Evolutionary conservation across 768 basidiomycete genomes (phyloP).

Genomic region (Phlebiopsis flavidoalba): DNA sequence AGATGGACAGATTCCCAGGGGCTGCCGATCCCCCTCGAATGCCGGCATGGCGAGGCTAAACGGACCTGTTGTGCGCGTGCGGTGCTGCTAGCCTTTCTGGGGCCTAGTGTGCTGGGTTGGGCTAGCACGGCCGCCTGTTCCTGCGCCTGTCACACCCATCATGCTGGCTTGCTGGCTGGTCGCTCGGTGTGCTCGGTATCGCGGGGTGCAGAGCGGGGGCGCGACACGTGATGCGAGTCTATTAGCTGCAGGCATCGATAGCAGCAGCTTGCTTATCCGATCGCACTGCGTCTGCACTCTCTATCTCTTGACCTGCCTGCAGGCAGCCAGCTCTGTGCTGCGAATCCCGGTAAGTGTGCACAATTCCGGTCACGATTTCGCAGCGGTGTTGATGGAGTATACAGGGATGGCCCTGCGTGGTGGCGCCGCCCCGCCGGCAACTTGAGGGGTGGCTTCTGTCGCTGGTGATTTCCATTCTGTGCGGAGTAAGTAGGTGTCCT

Average conservation of each 20-base stretch:
- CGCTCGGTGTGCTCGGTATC: no score
- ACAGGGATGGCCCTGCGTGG: no score
- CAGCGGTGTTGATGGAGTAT: no score
- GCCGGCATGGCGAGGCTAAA: not conserved
- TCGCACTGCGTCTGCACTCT: slow-evolving; percentile 6
- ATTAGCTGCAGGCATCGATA: slow-evolving; percentile 9
- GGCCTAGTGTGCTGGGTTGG: no score
- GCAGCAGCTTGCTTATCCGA: slow-evolving; percentile 12
- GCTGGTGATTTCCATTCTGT: no score
- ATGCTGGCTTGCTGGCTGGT: no score
- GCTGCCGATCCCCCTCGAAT: not conserved
- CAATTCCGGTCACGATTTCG: not conserved
- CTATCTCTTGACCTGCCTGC: slow-evolving; percentile 3
- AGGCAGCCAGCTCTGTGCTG: not conserved
- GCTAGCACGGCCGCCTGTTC: no score
- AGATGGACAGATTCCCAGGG: not conserved
- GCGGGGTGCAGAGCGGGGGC: no score
- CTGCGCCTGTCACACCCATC: no score
- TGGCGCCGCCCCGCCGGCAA: not conserved
- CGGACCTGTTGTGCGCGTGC: not conserved
- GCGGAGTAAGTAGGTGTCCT: no score
- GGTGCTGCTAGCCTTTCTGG: not conserved
- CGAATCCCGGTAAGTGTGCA: not conserved
- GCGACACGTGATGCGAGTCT: slow-evolving; percentile 10
- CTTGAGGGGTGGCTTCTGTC: not conserved